These are phyloP conservation scores for Talaromyces ruber DNA, from an alignment of 495 filamentous ascomycete genomes.

Conservation along the genomic window DNA sequence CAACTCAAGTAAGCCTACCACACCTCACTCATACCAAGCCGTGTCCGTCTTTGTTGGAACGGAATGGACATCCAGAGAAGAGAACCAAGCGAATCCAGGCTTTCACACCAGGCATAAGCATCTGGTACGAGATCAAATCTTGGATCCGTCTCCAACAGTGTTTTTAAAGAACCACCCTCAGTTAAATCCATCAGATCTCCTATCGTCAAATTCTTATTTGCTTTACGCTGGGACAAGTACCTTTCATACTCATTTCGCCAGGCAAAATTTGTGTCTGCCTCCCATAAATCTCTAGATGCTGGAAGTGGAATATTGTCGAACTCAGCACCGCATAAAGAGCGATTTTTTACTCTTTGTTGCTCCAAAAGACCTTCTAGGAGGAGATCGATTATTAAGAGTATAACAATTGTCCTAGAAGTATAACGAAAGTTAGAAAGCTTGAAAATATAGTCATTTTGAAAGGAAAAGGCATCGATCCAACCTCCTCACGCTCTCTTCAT, in stretches of 20 bases:
- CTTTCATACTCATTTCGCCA: conserved; percentile 4
- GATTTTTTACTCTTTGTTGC: neutral
- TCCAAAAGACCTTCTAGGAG: neutral
- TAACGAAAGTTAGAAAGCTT: neutral
- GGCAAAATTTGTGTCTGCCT: neutral
- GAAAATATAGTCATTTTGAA: neutral
- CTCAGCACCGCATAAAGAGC: neutral
- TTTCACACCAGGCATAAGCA: conserved; percentile 1
- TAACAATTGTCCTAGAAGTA: neutral
- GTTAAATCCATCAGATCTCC: neutral
- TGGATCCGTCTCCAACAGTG: neutral
- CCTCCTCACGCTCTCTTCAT: conserved; percentile 3
- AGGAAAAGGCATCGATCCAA: neutral
- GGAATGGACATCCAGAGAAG: conserved; percentile 2
- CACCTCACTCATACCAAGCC: conserved; percentile 1
- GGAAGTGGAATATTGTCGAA: conserved; percentile 2
- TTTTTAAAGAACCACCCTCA: neutral
- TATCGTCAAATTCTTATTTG: neutral
- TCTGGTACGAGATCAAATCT: conserved; percentile 1
- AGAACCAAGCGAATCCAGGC: conserved; percentile 4
- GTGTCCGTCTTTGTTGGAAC: neutral
- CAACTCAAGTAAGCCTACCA: neutral
- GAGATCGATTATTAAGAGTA: conserved; percentile 1
- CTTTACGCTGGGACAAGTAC: neutral
- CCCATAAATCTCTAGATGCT: conserved; percentile 5